Percentiles rank a stretch among this genome's conserved stretches.
These are phyloP conservation scores for Zangia roseola DNA, from an alignment of 768 basidiomycete genomes.

Conservation along the genomic window DNA sequence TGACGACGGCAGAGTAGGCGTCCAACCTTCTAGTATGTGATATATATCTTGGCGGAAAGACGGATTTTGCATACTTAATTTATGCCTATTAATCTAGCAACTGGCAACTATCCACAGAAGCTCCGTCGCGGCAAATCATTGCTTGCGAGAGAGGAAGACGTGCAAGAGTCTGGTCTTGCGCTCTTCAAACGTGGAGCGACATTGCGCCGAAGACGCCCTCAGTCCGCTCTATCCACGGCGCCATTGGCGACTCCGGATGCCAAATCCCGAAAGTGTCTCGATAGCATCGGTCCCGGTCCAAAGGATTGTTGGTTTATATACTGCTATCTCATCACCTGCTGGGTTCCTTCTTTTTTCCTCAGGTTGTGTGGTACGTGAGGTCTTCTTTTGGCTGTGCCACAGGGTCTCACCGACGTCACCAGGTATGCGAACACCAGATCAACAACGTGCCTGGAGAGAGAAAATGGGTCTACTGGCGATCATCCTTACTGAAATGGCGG, in stretches of 20 bases:
- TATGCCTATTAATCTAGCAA: constrained; percentile 42
- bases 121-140: constrained; percentile 88
- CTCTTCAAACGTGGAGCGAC: constrained; percentile 87
- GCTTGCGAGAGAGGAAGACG: constrained; percentile 86
- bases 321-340: constrained; percentile 80
- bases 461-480: constrained; percentile 91
- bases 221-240: constrained; percentile 40
- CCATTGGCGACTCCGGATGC: constrained; percentile 37
- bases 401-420: constrained; percentile 11
- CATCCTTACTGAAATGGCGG: constrained; percentile 82
- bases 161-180: constrained; percentile 88
- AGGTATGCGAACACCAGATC: constrained; percentile 90
- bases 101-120: constrained; percentile 69
- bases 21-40: constrained; percentile 76
- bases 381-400: not conserved
- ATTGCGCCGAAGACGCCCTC: constrained; percentile 64
- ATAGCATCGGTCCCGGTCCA: constrained; percentile 80
- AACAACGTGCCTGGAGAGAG: constrained; percentile 96
- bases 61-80: constrained; percentile 1
- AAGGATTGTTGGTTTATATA: constrained; percentile 96
- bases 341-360: constrained; percentile 78
- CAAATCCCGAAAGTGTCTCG: constrained; percentile 54
- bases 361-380: constrained; percentile 67
- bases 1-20: constrained; percentile 66
- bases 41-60: constrained; percentile 19